phyloP scores from a whole-genome alignment of 1,139 yeast genomes.

The Saccharomyces pastorianus region DNA sequence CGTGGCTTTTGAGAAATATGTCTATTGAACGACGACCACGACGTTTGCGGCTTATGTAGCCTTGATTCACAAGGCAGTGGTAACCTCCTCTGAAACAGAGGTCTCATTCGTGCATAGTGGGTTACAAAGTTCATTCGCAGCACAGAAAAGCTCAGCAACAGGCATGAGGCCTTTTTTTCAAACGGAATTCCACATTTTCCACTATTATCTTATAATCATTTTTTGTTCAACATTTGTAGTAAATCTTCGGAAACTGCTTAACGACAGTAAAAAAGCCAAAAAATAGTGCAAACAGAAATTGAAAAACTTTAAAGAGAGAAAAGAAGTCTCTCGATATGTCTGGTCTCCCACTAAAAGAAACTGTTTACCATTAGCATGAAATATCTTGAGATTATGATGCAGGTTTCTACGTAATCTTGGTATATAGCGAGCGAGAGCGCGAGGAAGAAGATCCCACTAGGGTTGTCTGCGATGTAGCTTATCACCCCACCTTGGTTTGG shows the following conservation, averaged over 20 bases:
- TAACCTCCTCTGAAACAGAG: neutral
- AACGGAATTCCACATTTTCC: too few species aligned
- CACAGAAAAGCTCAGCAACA: neutral
- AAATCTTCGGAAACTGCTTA: neutral
- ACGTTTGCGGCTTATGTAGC: neutral
- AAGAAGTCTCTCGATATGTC: too few species aligned
- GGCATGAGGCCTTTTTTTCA: neutral
- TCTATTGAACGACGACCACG: neutral
- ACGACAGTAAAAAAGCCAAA: neutral
- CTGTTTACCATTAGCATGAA: too few species aligned
- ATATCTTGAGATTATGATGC: too few species aligned
- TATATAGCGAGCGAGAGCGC: too few species aligned
- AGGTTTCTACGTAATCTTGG: too few species aligned
- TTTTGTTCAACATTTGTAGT: neutral
- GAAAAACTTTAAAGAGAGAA: too few species aligned
- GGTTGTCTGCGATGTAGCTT: too few species aligned
- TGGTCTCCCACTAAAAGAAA: too few species aligned
- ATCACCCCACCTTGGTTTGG: too few species aligned
- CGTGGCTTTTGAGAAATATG: slow-evolving; percentile 2
- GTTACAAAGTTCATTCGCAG: neutral
- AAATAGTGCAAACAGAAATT: too few species aligned
- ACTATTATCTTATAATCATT: neutral
- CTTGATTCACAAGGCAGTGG: neutral
- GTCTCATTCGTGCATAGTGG: neutral
- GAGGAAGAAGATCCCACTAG: too few species aligned